A percentile compares a stretch with the other conserved stretches of the same genome.
These are phyloP conservation scores for Pterocarpus macrocarpus DNA, from an alignment of 306 rosid genomes.

Conservation along the genomic window DNA sequence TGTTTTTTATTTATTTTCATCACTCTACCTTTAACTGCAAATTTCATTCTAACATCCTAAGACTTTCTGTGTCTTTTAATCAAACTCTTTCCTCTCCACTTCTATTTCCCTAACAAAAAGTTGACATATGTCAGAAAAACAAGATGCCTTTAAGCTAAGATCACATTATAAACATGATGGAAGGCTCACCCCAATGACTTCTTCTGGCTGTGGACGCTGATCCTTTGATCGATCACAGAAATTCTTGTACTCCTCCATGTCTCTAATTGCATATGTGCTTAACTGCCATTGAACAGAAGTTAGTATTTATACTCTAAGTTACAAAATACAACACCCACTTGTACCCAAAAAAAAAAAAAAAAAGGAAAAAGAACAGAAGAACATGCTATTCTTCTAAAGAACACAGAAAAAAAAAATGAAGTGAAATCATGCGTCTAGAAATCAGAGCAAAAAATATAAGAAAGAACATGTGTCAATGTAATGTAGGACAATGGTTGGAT, in stretches of 20 bases:
- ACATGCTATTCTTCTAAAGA: slow-evolving; percentile 9
- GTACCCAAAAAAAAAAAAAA: not conserved
- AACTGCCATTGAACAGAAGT: slow-evolving; percentile 60
- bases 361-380: not conserved
- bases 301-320: slow-evolving; percentile 33
- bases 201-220: slow-evolving; percentile 95
- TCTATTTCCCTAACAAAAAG: slow-evolving; percentile 16
- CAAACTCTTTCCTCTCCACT: not conserved
- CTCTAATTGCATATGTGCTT: slow-evolving; percentile 91
- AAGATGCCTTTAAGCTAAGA: slow-evolving; percentile 37
- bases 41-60: slow-evolving; percentile 25
- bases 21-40: not conserved
- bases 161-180: slow-evolving; percentile 22
- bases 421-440: not conserved
- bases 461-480: slow-evolving; percentile 17
- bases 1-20: slow-evolving; percentile 2
- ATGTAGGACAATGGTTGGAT: slow-evolving; percentile 24
- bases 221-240: slow-evolving; percentile 96
- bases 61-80: not conserved
- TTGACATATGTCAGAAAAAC: not conserved
- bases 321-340: slow-evolving; percentile 21
- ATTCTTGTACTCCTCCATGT: slow-evolving; percentile 93
- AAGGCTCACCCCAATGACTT: slow-evolving; percentile 87
- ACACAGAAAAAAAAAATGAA: not conserved
- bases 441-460: slow-evolving; percentile 23